A percentile compares a stretch with the other conserved stretches of the same genome.
phyloP scores from a whole-genome alignment of 1,139 yeast genomes.

The Scheffersomyces cryptocercus region DNA sequence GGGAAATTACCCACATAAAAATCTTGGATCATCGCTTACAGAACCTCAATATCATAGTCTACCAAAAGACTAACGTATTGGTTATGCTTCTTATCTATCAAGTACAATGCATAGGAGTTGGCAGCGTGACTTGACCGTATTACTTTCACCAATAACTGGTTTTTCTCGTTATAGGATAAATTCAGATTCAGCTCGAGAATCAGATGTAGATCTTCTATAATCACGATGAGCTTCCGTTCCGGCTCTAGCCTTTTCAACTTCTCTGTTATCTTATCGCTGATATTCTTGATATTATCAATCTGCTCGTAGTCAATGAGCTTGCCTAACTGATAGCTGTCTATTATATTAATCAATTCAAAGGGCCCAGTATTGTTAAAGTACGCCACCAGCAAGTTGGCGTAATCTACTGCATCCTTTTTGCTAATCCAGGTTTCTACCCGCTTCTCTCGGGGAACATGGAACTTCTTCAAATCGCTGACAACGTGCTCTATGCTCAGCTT shows the following conservation, averaged over 20 bases:
- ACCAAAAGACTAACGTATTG: conserved; percentile 4
- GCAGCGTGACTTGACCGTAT: not conserved
- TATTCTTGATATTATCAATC: conserved; percentile 4
- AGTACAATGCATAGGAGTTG: conserved; percentile 1
- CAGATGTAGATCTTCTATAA: conserved; percentile 8
- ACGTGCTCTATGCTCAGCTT: no score
- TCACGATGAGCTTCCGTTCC: conserved; percentile 1
- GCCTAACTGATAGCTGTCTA: conserved; percentile 1
- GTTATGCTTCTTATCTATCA: conserved; percentile 5
- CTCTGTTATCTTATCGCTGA: not conserved
- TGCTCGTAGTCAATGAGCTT: conserved; percentile 8
- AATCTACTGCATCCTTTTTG: no score
- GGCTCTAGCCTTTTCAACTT: not conserved
- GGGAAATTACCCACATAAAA: no score
- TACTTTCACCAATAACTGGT: conserved; percentile 5
- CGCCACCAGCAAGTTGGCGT: conserved; percentile 1
- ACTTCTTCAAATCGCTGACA: no score
- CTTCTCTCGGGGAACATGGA: no score
- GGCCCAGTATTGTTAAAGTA: conserved; percentile 11
- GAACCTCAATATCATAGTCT: conserved; percentile 2
- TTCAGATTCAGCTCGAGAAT: conserved; percentile 4
- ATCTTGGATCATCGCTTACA: no score
- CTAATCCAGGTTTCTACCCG: no score
- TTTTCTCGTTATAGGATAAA: conserved; percentile 7
- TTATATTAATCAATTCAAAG: conserved; percentile 4